A percentile compares a stretch with the other conserved stretches of the same genome.
These are phyloP conservation scores for Dioszegia hungarica DNA, from an alignment of 768 basidiomycete genomes.

Conservation along the genomic window DNA sequence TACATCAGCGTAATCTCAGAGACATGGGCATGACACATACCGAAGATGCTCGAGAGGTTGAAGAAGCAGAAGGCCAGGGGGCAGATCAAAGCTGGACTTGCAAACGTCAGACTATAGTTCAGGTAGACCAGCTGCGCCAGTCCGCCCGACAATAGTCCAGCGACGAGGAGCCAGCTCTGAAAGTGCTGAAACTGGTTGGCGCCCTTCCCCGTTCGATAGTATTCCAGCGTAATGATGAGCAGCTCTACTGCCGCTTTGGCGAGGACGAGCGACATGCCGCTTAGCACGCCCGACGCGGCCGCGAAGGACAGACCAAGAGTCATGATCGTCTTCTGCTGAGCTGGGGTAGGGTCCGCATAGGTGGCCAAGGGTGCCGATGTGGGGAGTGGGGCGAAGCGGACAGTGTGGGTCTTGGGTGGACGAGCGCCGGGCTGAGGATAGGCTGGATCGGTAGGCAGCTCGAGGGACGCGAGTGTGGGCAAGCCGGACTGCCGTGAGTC, in stretches of 20 bases:
- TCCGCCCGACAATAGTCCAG: conserved; percentile 68
- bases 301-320: conserved; percentile 75
- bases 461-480: conserved; percentile 1
- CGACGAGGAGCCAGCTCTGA: conserved; percentile 65
- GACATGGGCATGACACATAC: conserved; percentile 52
- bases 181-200: conserved; percentile 48
- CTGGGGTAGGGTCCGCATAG: conserved; percentile 26
- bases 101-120: conserved; percentile 59
- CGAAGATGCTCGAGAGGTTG: conserved; percentile 85
- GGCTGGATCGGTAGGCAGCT: neutral
- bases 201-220: conserved; percentile 40
- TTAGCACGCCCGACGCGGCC: conserved; percentile 78
- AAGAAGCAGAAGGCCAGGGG: conserved; percentile 96
- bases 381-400: neutral
- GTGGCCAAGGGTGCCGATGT: neutral
- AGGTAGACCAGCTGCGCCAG: conserved; percentile 60
- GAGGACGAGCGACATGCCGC: conserved; percentile 86
- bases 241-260: conserved; percentile 92
- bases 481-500: neutral
- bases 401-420: neutral
- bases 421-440: neutral
- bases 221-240: conserved; percentile 65
- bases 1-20: neutral
- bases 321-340: conserved; percentile 40
- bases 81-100: conserved; percentile 79